A percentile compares a stretch with the other conserved stretches of the same genome.
These are phyloP conservation scores for Tolypocladium tropicale DNA, from an alignment of 2,329 filamentous ascomycete species.

Conservation along the genomic window DNA sequence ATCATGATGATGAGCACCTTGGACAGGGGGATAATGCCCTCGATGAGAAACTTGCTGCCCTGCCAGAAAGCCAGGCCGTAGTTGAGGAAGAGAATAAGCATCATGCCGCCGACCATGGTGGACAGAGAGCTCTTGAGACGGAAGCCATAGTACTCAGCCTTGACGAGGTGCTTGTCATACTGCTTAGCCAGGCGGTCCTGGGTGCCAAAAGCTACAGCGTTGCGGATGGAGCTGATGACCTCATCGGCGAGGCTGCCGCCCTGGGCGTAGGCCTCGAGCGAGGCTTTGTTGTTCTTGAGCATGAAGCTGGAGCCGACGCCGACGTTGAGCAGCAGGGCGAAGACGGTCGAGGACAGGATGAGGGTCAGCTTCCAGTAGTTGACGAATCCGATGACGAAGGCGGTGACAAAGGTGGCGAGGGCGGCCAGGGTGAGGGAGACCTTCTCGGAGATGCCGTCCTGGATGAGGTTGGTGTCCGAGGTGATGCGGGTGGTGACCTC, in stretches of 20 bases:
- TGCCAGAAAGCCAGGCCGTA: slow-evolving; percentile 86
- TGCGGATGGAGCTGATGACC: slow-evolving; percentile 86
- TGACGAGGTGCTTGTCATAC: slow-evolving; percentile 66
- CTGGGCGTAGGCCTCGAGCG: slow-evolving; percentile 67
- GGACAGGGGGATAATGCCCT: slow-evolving; percentile 54
- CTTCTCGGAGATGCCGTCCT: slow-evolving; percentile 90
- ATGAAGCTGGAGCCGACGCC: slow-evolving; percentile 63
- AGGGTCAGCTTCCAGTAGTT: slow-evolving; percentile 90
- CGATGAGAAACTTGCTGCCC: slow-evolving; percentile 64
- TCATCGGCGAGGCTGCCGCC: slow-evolving; percentile 89
- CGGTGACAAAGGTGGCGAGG: slow-evolving; percentile 72
- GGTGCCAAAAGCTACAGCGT: slow-evolving; percentile 85
- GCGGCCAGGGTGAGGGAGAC: slow-evolving; percentile 68
- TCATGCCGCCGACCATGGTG: slow-evolving; percentile 74
- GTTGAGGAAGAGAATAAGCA: slow-evolving; percentile 75
- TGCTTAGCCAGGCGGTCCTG: slow-evolving; percentile 83
- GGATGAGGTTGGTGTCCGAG: slow-evolving; percentile 84
- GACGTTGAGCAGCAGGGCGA: slow-evolving; percentile 72
- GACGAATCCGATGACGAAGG: slow-evolving; percentile 83
- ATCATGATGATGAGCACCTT: slow-evolving; percentile 78
- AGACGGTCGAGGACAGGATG: slow-evolving; percentile 72
- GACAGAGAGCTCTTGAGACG: slow-evolving; percentile 64
- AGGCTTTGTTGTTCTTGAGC: slow-evolving; percentile 69
- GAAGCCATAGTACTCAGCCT: slow-evolving; percentile 67
- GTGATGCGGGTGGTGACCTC: slow-evolving; percentile 94